Percentiles rank a stretch among this genome's conserved stretches.
Conservation (phyloP, 495 filamentous ascomycete species). For the Xylaria scruposa region DNA sequence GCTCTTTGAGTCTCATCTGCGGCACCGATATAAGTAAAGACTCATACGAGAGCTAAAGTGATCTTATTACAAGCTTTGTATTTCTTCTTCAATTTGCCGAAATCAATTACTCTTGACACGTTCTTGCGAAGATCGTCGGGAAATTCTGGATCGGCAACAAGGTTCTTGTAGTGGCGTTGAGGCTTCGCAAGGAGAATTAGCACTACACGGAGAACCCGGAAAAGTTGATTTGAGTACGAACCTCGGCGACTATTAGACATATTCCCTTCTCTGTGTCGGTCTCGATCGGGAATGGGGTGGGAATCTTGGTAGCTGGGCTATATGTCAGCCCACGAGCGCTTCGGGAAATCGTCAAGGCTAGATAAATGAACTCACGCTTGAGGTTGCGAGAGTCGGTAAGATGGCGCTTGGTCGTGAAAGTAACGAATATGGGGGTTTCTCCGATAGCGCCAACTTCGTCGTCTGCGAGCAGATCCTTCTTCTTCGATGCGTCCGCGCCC, state of each 20-base stretch:
- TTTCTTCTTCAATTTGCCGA: conserved; percentile 81
- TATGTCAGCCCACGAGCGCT: conserved; percentile 46
- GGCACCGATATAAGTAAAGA: conserved; percentile 5
- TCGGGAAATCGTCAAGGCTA: conserved; percentile 68
- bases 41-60: not conserved
- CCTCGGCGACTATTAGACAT: conserved; percentile 48
- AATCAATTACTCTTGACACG: conserved; percentile 81
- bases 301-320: conserved; percentile 23
- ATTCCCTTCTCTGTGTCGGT: conserved; percentile 38
- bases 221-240: conserved; percentile 9
- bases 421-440: conserved; percentile 76
- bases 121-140: conserved; percentile 72
- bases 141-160: conserved; percentile 76
- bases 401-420: conserved; percentile 89
- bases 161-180: conserved; percentile 88
- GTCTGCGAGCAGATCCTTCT: conserved; percentile 75
- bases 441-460: conserved; percentile 65
- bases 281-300: conserved; percentile 26
- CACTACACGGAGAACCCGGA: not conserved
- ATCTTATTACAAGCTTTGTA: conserved; percentile 68
- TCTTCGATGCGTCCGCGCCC: conserved; percentile 64
- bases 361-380: conserved; percentile 64
- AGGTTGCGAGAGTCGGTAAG: conserved; percentile 75
- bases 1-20: conserved; percentile 78
- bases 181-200: conserved; percentile 61